Percentiles rank a stretch among this genome's conserved stretches.
Conservation (phyloP, 306 rosid species). For the Quillaja saponaria region DNA sequence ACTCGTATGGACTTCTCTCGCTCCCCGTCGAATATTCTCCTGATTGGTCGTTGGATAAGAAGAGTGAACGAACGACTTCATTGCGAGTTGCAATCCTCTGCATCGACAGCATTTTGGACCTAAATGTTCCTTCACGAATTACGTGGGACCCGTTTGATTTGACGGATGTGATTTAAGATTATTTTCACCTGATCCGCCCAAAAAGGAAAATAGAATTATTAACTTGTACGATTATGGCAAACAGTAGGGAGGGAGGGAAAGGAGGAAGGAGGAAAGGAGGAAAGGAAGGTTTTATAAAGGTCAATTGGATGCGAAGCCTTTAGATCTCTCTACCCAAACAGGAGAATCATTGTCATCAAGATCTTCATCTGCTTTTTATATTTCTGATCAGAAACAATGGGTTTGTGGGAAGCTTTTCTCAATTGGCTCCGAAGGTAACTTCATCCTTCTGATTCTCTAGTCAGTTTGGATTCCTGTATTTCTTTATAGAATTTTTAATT, state of each 20-base stretch:
- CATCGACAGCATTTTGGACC: neutral
- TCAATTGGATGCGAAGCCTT: conserved; percentile 32
- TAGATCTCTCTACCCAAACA: conserved; percentile 21
- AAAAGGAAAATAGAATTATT: neutral
- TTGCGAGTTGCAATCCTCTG: neutral
- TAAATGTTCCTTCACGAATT: neutral
- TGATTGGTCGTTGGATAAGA: conserved; percentile 13
- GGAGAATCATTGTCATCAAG: conserved; percentile 31
- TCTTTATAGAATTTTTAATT: too few species aligned
- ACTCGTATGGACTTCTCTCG: neutral
- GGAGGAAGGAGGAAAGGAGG: conserved; percentile 18
- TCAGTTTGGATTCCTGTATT: neutral
- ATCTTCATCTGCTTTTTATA: conserved; percentile 33
- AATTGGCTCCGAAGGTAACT: conserved; percentile 80
- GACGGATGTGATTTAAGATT: conserved; percentile 9
- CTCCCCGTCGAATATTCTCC: conserved; percentile 7
- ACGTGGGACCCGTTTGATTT: conserved; percentile 16
- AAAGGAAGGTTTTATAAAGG: conserved; percentile 2
- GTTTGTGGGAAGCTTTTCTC: conserved; percentile 84
- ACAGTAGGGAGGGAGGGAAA: conserved; percentile 25
- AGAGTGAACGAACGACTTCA: conserved; percentile 7
- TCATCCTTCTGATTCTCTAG: conserved; percentile 7
- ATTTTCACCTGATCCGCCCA: conserved; percentile 5
- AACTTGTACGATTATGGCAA: conserved; percentile 17
- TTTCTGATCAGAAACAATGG: conserved; percentile 48